A percentile compares a stretch with the other conserved stretches of the same genome.
These are phyloP conservation scores for Entomophthora muscae DNA, from an alignment of 371 early-diverging fungal genomes.

Conservation along the genomic window DNA sequence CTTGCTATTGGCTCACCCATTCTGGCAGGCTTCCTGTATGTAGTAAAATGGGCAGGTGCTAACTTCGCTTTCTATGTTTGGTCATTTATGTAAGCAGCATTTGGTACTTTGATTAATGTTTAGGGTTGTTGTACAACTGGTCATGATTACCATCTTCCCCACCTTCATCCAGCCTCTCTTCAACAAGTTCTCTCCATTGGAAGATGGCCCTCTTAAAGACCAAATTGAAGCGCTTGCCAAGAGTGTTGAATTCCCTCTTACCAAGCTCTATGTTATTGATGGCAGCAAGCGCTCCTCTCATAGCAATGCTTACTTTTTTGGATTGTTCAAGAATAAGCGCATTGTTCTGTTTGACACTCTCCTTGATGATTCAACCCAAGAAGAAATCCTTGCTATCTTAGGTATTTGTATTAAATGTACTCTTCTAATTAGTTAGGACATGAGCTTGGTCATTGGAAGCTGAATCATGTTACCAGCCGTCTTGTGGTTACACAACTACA, in stretches of 20 bases:
- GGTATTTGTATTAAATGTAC: conserved; percentile 24
- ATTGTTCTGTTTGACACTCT: conserved; percentile 96
- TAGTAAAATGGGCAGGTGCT: conserved; percentile 66
- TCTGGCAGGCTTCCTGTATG: conserved; percentile 60
- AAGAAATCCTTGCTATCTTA: conserved; percentile 86
- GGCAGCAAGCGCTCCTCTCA: conserved; percentile 88
- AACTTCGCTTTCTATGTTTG: conserved; percentile 80
- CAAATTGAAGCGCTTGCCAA: conserved; percentile 75
- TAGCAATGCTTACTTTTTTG: conserved; percentile 96
- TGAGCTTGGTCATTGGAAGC: conserved; percentile 95
- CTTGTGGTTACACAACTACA: conserved; percentile 57
- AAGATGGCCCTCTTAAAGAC: conserved; percentile 64
- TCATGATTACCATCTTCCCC: conserved; percentile 83
- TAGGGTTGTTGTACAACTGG: conserved; percentile 70
- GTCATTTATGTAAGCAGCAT: conserved; percentile 50
- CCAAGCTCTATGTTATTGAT: conserved; percentile 89
- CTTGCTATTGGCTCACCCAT: conserved; percentile 60
- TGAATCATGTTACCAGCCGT: conserved; percentile 64
- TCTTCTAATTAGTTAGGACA: conserved; percentile 40
- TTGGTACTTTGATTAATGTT: conserved; percentile 5
- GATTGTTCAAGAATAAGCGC: conserved; percentile 91
- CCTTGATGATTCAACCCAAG: conserved; percentile 58
- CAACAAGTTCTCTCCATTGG: conserved; percentile 87
- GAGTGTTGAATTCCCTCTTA: conserved; percentile 81
- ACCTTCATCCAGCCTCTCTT: conserved; percentile 94